Evolutionary conservation across 345 rosid species (phyloP).

Genomic region (Clarkia xantiana): DNA sequence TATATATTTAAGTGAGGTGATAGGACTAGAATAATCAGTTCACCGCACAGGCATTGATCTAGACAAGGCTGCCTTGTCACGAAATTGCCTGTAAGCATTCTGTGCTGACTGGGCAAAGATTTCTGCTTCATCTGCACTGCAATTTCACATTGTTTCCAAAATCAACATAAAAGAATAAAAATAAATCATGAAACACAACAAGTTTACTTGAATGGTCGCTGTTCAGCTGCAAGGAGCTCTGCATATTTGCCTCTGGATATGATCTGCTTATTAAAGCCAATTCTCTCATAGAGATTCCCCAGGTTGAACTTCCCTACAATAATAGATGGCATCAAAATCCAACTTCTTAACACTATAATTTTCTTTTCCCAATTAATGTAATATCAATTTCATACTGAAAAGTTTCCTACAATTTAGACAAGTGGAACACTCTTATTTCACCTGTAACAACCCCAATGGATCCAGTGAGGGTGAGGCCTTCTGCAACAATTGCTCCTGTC

Average conservation of each 20-base stretch:
- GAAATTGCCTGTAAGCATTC: conserved; percentile 64
- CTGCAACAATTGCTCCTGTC: conserved; percentile 59
- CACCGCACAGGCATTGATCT: conserved; percentile 71
- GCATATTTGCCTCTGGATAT: conserved; percentile 88
- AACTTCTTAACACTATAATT: no score
- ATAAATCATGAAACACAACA: no score
- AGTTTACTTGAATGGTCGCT: conserved; percentile 65
- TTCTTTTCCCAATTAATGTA: no score
- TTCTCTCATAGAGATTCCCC: conserved; percentile 70
- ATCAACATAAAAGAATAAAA: neutral
- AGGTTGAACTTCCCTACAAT: conserved; percentile 65
- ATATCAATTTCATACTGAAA: no score
- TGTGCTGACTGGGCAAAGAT: conserved; percentile 77
- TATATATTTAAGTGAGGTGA: no score
- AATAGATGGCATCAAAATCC: neutral
- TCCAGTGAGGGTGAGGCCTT: conserved; percentile 73
- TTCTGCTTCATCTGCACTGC: conserved; percentile 85
- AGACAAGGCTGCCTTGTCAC: conserved; percentile 77
- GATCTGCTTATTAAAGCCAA: conserved; percentile 87
- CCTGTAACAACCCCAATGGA: conserved; percentile 94
- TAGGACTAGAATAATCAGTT: neutral
- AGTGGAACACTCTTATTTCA: conserved; percentile 7
- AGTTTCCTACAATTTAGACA: no score
- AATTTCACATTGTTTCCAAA: conserved; percentile 7
- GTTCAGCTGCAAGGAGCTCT: conserved; percentile 78